A percentile compares a stretch with the other conserved stretches of the same genome.
Conservation (phyloP, 1,139 yeast species). For the Magnusiomyces magnusii region DNA sequence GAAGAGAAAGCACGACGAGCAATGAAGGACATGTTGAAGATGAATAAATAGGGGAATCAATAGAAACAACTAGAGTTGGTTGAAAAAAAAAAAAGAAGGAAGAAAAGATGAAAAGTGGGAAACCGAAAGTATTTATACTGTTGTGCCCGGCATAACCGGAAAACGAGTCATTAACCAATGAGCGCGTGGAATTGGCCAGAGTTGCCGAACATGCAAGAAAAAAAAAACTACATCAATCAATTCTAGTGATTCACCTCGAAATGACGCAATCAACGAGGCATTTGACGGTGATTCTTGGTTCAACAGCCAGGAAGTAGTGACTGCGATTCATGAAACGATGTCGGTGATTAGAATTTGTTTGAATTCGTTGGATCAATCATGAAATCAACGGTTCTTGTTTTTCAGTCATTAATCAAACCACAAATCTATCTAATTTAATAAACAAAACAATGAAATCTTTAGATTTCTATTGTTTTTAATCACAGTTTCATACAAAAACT, state of each 20-base stretch:
- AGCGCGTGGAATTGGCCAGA: background rate
- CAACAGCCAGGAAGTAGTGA: too few relatives aligned
- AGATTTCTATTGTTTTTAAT: too few relatives aligned
- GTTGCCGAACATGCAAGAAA: background rate
- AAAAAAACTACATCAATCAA: too few relatives aligned
- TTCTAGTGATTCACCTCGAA: background rate
- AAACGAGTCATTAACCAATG: background rate
- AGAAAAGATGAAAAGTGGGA: background rate
- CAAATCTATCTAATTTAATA: too few relatives aligned
- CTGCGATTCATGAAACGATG: background rate
- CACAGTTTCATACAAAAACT: too few relatives aligned
- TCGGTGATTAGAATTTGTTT: too few relatives aligned
- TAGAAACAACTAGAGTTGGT: slow-evolving; percentile 2
- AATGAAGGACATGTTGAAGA: slow-evolving; percentile 15
- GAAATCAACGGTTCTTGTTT: too few relatives aligned
- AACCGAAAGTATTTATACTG: background rate
- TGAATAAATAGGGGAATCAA: background rate
- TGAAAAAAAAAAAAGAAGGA: slow-evolving; percentile 5
- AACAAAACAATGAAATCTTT: too few relatives aligned
- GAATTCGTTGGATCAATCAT: too few relatives aligned
- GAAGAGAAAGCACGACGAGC: slow-evolving; percentile 23
- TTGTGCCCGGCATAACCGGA: background rate
- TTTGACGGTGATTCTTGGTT: background rate
- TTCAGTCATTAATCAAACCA: too few relatives aligned
- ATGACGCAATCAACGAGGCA: background rate